Evolutionary conservation across 495 filamentous ascomycete species (phyloP), one percentile per base, ranked within the genome.

Genomic region (Annulohypoxylon maeteangense): DNA sequence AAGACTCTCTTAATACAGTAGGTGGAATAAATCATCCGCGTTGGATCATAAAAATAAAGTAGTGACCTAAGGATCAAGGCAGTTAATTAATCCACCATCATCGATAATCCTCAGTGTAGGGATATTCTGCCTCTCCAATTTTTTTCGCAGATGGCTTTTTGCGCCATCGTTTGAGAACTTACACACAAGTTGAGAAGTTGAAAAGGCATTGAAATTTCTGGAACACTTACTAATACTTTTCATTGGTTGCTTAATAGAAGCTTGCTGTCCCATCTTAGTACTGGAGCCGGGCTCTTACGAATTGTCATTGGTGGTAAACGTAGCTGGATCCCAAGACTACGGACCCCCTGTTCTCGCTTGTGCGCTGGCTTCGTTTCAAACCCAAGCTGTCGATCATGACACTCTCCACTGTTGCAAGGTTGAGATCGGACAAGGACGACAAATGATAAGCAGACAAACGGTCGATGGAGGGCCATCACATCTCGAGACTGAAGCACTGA

Each of bases 331-430:
- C 67, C 59, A 25, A 64, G 31, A 47, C 34, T 50, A 10, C 31
- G 53, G 12, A 44, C 50, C 31, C 71, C 67, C 62, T 66, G 62
- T 70, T 14, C n/a, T 62, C 58, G 11, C 45, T 70, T 47, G 45
- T 53, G 61, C 40, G 50, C 66, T 73, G 65, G 70, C 54, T 48
- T 54, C 58, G 66, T 70, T 74, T 74, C 67, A 63, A 60, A 63
- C 45, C 38, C 31, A 62, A 23, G 47, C 54, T 48, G 65, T 65
- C 40, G 70, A 68, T 68, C 65, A 68, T 65, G 70, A 68, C 55
- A 58, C 54, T 47, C 56, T 34, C 61, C 59, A 63, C 64, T 11
- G 29, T 42, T 62, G 56, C 65, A 65, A 38, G 65, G 65, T 32
- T 47, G 34, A 62, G 60, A 73, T 68, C 61, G 55, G 56, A 68